phyloP scores from a whole-genome alignment of 805 yeast species.

The Yamadazyma sp. region DNA sequence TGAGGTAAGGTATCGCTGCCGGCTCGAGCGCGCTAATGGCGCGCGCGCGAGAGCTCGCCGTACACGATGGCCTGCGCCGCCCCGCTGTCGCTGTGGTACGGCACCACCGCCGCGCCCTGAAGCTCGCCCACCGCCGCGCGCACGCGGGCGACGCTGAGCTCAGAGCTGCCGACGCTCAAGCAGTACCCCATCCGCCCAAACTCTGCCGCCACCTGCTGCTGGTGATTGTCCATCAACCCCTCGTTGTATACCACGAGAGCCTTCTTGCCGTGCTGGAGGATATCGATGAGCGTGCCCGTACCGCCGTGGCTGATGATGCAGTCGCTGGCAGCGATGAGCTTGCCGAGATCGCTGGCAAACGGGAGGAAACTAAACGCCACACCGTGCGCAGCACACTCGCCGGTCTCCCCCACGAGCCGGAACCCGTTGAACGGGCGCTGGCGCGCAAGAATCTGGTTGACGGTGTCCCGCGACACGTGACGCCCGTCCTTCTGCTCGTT shows the following conservation, averaged over 20 bases:
- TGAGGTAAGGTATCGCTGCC: too few relatives aligned
- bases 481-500: slow-evolving; percentile 24
- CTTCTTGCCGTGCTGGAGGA: slow-evolving; percentile 54
- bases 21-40: background rate
- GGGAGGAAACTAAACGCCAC: slow-evolving; percentile 23
- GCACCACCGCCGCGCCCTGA: background rate
- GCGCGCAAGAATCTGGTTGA: slow-evolving; percentile 18
- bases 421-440: background rate
- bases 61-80: background rate
- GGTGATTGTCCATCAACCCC: slow-evolving; percentile 84
- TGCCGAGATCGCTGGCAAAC: slow-evolving; percentile 24
- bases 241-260: slow-evolving; percentile 72
- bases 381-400: too few relatives aligned
- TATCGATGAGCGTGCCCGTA: slow-evolving; percentile 88
- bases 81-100: background rate
- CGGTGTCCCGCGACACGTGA: slow-evolving; percentile 24
- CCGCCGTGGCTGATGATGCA: slow-evolving; percentile 86
- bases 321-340: slow-evolving; percentile 46
- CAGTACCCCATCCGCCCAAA: slow-evolving; percentile 17
- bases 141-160: background rate
- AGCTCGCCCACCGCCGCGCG: background rate
- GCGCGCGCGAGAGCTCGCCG: slow-evolving; percentile 1
- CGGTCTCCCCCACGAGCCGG: background rate
- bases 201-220: slow-evolving; percentile 62
- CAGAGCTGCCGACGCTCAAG: slow-evolving; percentile 2